Evolutionary conservation across 2,329 filamentous ascomycete species (phyloP), one percentile per base, ranked within the genome.

Genomic region (Ceratocystis alfenasii): DNA sequence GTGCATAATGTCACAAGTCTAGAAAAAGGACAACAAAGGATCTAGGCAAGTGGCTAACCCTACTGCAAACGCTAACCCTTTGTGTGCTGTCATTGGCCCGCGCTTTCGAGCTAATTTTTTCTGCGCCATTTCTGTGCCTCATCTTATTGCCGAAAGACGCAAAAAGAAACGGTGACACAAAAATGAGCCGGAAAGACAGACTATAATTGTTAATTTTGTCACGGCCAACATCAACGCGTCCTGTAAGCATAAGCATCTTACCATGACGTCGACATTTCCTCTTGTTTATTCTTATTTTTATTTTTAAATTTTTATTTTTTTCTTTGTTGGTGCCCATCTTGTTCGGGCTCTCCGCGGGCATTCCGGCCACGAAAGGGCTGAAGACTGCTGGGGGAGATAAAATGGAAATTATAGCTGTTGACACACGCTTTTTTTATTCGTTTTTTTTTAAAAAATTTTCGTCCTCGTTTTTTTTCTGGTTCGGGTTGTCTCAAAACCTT

Each of bases 131-230:
- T 53, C 48, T 22, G 17, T 15, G 48, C 20, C 48, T 28, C 48
- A 53, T 3, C 3, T 41, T 10, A 5, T 28, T 53, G 20, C 10
- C 10, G 15, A 53, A 15, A 41, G 36, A 41, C 36, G 12, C 48
- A 53, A 10, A 53, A 53, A 53, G 20, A 53, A 28, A 28, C 20
- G 48, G 48, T 53, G 48, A 53, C 48, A 53, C 48, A 53, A 53
- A 53, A 50, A 15, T 25, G 22, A 22, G 25, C 8, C 7, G 15
- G 48, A 53, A 53, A 53, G 8, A 25, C 48, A 53, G 20, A 25
- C 48, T 53, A 53, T 25, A 53, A 53, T 53, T 53, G 48, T 50
- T 41, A 41, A 41, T 41, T 41, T 41, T 41, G 36, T 12, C 10
- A 41, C 36, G 36, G 3, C 10, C 12, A 10, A 41, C 10, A 12